Base-by-base conservation (phyloP, 331 rosid genomes). In the Quercus phellos region DNA sequence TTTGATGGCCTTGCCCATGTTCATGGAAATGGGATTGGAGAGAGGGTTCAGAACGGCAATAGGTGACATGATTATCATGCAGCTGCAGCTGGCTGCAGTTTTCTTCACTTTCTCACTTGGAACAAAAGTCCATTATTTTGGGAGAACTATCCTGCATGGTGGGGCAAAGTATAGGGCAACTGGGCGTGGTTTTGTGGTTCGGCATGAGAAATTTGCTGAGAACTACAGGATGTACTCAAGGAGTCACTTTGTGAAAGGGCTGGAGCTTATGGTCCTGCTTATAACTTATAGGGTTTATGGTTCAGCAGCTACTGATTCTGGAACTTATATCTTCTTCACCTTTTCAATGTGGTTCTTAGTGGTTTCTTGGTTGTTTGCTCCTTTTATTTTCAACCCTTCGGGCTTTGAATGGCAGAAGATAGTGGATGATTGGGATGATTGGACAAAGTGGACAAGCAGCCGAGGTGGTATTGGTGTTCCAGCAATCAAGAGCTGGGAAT, bases 321-420 rank as follows among this genome's bases (percentile, higher is more conserved):
- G 73, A 32, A 4, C 92, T 69, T 92, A 84, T 78, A 1, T 19
- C 73, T 70, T 92, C 17, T 83, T 91, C 69, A 85, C 96, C 55
- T 14, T 60, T n/a, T 92, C 99, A 21, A 92, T 92, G 96, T 92
- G 98, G 99, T 95, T 95, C 88, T 56, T 95, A 82, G 98, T 91
- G 77, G 72, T 73, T 43, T 91, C 99, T 22, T 95, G 90, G 87
- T 73, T 92, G 85, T 95, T 95, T 77, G 86, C 92, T 74, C 99
- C 99, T 66, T 92, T 92, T 86, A 87, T 95, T 77, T 95, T 95
- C 70, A 95, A 95, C 85, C 99, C 99, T 60, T 92, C 97, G 2
- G 99, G 99, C 73, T 95, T 95, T 82, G 99, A 95, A 84, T 95
- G 99, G 99, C 99, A 92, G 83, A 95, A 95, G 92, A 95, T 87